Evolutionary conservation across 1,284 basidiomycete genomes (phyloP).

Genomic region (Schizophyllum commune): DNA sequence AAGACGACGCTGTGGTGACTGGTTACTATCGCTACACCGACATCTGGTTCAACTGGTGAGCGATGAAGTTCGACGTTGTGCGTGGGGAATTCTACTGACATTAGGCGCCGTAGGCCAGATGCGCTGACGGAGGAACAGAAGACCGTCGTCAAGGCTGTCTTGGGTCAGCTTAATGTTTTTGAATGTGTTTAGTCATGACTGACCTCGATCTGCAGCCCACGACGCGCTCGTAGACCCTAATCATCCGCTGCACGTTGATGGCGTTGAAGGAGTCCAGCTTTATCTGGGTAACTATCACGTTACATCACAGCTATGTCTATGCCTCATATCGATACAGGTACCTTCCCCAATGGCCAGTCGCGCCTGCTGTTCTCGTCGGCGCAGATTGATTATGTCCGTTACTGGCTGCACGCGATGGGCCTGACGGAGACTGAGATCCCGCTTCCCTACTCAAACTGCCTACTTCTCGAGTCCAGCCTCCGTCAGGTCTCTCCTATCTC

Average conservation of each 20-base stretch:
- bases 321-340: conserved; percentile 28
- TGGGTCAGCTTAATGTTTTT: conserved; percentile 29
- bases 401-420: conserved; percentile 72
- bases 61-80: background rate
- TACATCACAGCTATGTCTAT: background rate
- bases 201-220: conserved; percentile 31
- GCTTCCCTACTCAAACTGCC: conserved; percentile 65
- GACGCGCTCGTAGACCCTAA: conserved; percentile 59
- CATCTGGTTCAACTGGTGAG: conserved; percentile 67
- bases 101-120: conserved; percentile 20
- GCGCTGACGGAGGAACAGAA: conserved; percentile 36
- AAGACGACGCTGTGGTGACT: conserved; percentile 24
- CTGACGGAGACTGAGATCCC: conserved; percentile 59
- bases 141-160: conserved; percentile 59
- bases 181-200: background rate
- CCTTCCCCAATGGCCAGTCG: conserved; percentile 56
- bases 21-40: conserved; percentile 78
- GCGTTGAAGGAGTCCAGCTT: conserved; percentile 57
- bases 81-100: background rate
- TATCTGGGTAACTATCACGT: conserved; percentile 48
- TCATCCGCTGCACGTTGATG: conserved; percentile 63
- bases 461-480: conserved; percentile 39
- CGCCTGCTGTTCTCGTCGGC: conserved; percentile 72
- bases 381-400: conserved; percentile 79
- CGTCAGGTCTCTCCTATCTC: conserved; percentile 35